phyloP scores from a whole-genome alignment of 306 rosid species.

The Prunus padus region DNA sequence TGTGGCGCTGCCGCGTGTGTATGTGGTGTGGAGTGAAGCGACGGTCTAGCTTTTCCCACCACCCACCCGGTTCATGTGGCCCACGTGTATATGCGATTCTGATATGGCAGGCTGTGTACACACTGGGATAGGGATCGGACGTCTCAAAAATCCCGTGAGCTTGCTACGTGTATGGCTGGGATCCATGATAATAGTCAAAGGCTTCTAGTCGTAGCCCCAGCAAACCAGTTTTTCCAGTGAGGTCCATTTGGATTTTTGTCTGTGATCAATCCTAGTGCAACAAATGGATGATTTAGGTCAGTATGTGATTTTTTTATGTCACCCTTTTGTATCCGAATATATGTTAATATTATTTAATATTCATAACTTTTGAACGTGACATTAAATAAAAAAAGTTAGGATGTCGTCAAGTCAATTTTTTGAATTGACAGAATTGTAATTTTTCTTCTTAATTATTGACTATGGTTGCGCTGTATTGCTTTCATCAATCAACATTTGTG shows the following conservation, averaged over 20 bases:
- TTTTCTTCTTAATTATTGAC: no score
- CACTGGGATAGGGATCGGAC: constrained; percentile 13
- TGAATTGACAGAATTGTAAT: no score
- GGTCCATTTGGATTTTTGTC: background rate
- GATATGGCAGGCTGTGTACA: background rate
- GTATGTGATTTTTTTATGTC: background rate
- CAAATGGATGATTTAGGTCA: background rate
- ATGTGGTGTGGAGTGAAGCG: background rate
- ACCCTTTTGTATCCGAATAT: background rate
- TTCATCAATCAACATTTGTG: no score
- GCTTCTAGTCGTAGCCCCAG: background rate
- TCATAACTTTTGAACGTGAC: background rate
- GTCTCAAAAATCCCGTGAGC: background rate
- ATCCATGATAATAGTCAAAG: background rate
- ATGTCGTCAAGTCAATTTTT: background rate
- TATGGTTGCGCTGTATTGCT: no score
- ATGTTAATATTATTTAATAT: background rate
- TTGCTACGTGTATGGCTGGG: constrained; percentile 10
- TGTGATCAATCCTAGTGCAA: background rate
- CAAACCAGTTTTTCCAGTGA: background rate
- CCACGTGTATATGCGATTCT: constrained; percentile 18
- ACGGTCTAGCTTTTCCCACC: constrained; percentile 8
- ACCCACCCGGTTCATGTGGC: constrained; percentile 8
- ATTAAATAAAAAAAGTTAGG: no score
- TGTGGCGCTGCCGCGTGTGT: background rate